phyloP scores from a whole-genome alignment of 176 grass and related monocot genomes.

The Triticum dicoccoides region DNA sequence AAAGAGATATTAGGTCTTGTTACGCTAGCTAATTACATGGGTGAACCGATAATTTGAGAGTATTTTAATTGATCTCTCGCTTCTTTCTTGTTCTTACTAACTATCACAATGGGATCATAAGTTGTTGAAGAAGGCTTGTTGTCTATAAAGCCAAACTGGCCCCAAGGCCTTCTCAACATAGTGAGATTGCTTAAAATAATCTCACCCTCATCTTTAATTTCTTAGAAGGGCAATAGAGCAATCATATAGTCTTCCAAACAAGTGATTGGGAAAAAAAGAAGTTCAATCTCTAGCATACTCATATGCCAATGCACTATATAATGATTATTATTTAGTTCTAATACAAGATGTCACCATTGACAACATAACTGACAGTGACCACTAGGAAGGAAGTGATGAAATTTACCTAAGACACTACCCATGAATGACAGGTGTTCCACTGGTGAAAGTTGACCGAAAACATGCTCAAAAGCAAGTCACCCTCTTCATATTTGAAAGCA shows the following conservation, averaged over 20 bases:
- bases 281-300: neutral
- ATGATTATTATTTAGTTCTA: neutral
- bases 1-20: no score
- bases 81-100: no score
- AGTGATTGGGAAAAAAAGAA: neutral
- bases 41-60: no score
- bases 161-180: no score
- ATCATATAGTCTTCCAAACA: neutral
- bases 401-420: neutral
- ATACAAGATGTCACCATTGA: neutral
- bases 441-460: neutral
- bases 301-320: neutral
- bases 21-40: no score
- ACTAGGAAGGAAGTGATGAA: neutral
- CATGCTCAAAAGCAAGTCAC: neutral
- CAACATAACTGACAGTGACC: neutral
- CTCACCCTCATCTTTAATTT: no score
- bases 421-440: neutral
- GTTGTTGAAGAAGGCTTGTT: no score
- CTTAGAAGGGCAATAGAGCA: no score
- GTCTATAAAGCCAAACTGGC: no score
- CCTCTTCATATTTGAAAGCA: neutral
- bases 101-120: no score
- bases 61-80: no score
- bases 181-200: no score